Evolutionary conservation across 2,329 filamentous ascomycete genomes (phyloP).

Genomic region (Didymella arachidicola): DNA sequence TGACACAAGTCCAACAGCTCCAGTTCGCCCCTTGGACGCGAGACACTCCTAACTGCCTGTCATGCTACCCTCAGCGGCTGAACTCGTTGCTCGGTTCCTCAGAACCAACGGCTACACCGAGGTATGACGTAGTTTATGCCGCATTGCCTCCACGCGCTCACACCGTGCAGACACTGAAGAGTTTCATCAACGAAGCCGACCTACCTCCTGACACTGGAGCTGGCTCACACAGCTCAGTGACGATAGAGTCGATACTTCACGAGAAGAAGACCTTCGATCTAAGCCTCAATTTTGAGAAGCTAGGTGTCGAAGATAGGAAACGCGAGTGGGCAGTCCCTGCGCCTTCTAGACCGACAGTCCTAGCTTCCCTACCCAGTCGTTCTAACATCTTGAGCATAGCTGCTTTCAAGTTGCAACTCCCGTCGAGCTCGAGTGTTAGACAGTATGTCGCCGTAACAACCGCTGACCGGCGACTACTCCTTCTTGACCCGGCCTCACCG

Average conservation of each 20-base stretch:
- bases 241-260: constrained; percentile 66
- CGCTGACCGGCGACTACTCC: constrained; percentile 55
- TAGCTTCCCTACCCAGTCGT: constrained; percentile 55
- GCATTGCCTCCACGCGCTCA: constrained; percentile 18
- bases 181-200: constrained; percentile 65
- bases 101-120: constrained; percentile 52
- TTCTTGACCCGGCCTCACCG: constrained; percentile 50
- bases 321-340: constrained; percentile 57
- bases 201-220: constrained; percentile 60
- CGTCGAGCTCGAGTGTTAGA: constrained; percentile 19
- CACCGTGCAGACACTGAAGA: constrained; percentile 60
- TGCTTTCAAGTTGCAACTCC: constrained; percentile 50
- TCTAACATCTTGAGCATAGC: constrained; percentile 64
- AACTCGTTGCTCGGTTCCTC: constrained; percentile 55
- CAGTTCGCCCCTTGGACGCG: neutral
- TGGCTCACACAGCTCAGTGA: constrained; percentile 56
- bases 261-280: constrained; percentile 68
- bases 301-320: constrained; percentile 55
- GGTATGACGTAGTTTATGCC: constrained; percentile 36
- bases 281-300: constrained; percentile 63
- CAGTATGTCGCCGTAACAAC: constrained; percentile 47
- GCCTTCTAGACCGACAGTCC: constrained; percentile 53
- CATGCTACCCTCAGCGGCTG: constrained; percentile 51
- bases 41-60: neutral
- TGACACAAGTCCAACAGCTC: constrained; percentile 2